Evolutionary conservation across 345 rosid genomes (phyloP), one percentile per base, ranked within the genome.

Genomic region (Cochlearia excelsa): DNA sequence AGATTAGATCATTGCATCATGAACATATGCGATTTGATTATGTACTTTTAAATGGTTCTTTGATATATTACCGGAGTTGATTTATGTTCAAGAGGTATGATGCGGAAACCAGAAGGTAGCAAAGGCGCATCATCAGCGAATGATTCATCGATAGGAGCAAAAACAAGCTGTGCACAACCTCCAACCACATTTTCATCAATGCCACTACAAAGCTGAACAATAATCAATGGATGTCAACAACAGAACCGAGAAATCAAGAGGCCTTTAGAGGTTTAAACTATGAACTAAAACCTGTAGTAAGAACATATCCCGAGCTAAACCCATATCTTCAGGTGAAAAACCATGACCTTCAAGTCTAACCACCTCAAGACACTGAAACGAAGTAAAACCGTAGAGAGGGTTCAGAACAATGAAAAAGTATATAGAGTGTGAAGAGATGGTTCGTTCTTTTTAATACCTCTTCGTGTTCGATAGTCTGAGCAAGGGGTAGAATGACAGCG

Each of bases 51-150:
- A 26, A 45, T 34, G 54, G 33, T 30, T 4, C 30, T 41, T 50
- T 3, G 26, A 52, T 40, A 16, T 3, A 34, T 34, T 66, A 66
- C 85, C 77, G 57, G 23, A 68, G 80, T 88, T 66, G 93, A 51
- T 79, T 86, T 92, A 38, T 87, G 76, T 68, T 92, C 95, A 55
- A 92, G 72, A 38, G 96, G 96, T 57, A 92, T 86, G 82, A 92
- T 84, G 2, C 93, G 85, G 53, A 92, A 92, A 5, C 98, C 98
- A 52, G 96, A 92, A 44, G 98, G 87, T 59, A 92, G 75, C 51
- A 92, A 71, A 58, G 93, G 95, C 70, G 95, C 96, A 72, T 88
- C 96, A 77, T 92, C 95, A n/a, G 98, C 93, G 57, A 92, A 92
- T 9, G 98, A 86, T 67, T 88, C 96, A 42, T 92, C 96, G 9